Evolutionary conservation across 352 stramenopile species (phyloP).

Genomic region (Peronospora belbahrii): DNA sequence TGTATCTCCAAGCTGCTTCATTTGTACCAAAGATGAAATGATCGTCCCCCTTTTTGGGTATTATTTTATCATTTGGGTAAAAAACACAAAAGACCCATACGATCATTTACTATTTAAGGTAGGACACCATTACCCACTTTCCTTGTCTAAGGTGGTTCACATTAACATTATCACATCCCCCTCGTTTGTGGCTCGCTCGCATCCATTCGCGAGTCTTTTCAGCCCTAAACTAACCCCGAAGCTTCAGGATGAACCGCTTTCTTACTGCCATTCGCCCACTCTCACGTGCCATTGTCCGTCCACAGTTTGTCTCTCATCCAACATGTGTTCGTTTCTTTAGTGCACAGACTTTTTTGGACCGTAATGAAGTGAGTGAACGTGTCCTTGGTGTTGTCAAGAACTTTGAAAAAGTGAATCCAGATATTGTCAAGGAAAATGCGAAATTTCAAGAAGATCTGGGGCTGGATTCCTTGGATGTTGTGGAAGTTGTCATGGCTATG

Average conservation of each 20-base stretch:
- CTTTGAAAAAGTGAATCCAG: constrained; percentile 98
- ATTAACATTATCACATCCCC: not conserved
- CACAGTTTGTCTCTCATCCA: constrained; percentile 27
- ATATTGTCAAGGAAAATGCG: constrained; percentile 87
- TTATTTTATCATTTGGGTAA: not conserved
- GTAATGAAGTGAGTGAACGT: constrained; percentile 93
- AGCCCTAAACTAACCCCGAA: no score
- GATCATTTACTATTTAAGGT: no score
- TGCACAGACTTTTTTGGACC: constrained; percentile 84
- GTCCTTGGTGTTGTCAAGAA: constrained; percentile 98
- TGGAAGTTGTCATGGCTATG: constrained; percentile 97
- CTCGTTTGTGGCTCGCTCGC: constrained; percentile 25
- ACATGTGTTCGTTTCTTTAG: constrained; percentile 59
- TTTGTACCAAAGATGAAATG: no score
- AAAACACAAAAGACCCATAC: no score
- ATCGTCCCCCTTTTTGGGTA: no score
- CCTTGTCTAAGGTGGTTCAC: not conserved
- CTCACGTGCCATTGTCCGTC: constrained; percentile 45
- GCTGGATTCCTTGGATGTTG: constrained; percentile 97
- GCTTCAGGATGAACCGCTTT: constrained; percentile 77
- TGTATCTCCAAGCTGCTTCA: constrained; percentile 1
- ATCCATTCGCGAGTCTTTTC: no score
- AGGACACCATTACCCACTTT: no score
- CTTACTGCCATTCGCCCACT: constrained; percentile 59
- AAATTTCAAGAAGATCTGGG: constrained; percentile 98